phyloP scores from a whole-genome alignment of 768 basidiomycete genomes.

The Boletus sp. region DNA sequence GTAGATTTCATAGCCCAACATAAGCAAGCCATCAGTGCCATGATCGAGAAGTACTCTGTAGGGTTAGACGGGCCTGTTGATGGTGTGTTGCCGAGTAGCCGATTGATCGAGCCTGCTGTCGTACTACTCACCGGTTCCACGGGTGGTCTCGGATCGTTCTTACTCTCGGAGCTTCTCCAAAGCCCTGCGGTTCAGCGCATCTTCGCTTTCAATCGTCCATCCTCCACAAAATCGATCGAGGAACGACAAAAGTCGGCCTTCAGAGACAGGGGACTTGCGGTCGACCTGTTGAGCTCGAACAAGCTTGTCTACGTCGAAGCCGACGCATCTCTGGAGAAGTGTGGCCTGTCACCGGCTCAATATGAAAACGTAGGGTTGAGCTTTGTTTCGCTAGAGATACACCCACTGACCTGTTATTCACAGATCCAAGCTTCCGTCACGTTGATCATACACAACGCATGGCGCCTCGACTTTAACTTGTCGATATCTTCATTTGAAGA shows the following conservation, averaged over 20 bases:
- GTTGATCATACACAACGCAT: constrained; percentile 41
- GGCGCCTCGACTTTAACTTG: constrained; percentile 45
- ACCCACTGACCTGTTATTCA: background rate
- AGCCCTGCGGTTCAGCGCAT: constrained; percentile 24
- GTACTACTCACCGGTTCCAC: constrained; percentile 41
- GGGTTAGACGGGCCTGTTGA: constrained; percentile 13
- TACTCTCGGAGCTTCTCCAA: constrained; percentile 30
- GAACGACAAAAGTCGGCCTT: constrained; percentile 31
- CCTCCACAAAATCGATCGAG: constrained; percentile 10
- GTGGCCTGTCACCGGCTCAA: constrained; percentile 28
- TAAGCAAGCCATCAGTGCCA: constrained; percentile 29
- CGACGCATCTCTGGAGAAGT: constrained; percentile 23
- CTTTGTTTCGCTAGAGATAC: background rate
- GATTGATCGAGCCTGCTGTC: constrained; percentile 12
- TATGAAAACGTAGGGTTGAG: constrained; percentile 17
- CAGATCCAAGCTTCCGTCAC: constrained; percentile 35
- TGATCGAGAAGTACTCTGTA: constrained; percentile 40
- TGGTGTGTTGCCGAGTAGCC: constrained; percentile 6
- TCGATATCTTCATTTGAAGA: constrained; percentile 42
- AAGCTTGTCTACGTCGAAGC: constrained; percentile 37
- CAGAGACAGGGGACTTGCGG: constrained; percentile 30
- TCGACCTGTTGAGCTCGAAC: constrained; percentile 21
- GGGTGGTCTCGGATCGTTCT: constrained; percentile 38
- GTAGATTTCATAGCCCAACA: constrained; percentile 6
- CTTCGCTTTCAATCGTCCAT: constrained; percentile 34